phyloP scores from a whole-genome alignment of 2,329 filamentous ascomycete species.

The Rutstroemia sydowiana region DNA sequence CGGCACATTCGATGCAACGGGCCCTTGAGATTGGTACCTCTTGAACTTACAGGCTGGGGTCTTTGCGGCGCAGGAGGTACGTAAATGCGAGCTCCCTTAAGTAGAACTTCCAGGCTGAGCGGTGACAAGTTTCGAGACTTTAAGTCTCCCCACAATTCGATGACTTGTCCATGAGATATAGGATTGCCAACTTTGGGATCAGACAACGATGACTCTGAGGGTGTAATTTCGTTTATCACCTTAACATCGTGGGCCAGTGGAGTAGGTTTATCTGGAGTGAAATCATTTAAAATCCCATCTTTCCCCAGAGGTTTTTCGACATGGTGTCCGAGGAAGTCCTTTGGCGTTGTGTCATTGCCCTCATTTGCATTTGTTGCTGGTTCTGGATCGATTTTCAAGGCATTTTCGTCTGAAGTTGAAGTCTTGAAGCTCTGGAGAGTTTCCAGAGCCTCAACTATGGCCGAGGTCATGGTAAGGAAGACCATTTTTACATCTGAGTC shows the following conservation, averaged over 20 bases:
- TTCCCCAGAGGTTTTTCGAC: background rate
- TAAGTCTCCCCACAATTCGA: slow-evolving; percentile 52
- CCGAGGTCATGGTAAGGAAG: slow-evolving; percentile 65
- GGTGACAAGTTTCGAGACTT: slow-evolving; percentile 29
- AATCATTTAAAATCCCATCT: too few relatives aligned
- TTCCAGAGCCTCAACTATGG: slow-evolving; percentile 56
- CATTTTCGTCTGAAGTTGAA: background rate
- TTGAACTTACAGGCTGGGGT: slow-evolving; percentile 58
- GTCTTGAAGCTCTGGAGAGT: slow-evolving; percentile 24
- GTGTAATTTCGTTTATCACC: background rate
- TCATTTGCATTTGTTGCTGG: background rate
- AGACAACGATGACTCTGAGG: slow-evolving; percentile 41
- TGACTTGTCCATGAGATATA: slow-evolving; percentile 63
- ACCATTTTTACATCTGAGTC: slow-evolving; percentile 50
- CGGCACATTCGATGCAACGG: too few relatives aligned
- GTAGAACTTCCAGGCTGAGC: slow-evolving; percentile 58
- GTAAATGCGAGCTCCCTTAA: slow-evolving; percentile 67
- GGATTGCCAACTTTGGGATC: slow-evolving; percentile 48
- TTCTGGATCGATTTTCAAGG: background rate
- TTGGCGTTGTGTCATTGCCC: background rate
- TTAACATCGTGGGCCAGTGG: too few relatives aligned
- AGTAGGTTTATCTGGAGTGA: too few relatives aligned
- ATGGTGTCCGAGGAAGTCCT: background rate
- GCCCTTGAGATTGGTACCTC: too few relatives aligned
- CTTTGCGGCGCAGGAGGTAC: slow-evolving; percentile 74